A percentile compares a stretch with the other conserved stretches of the same genome.
Evolutionary conservation across 805 yeast species (phyloP).

Genomic region (Kodamaea restingae): DNA sequence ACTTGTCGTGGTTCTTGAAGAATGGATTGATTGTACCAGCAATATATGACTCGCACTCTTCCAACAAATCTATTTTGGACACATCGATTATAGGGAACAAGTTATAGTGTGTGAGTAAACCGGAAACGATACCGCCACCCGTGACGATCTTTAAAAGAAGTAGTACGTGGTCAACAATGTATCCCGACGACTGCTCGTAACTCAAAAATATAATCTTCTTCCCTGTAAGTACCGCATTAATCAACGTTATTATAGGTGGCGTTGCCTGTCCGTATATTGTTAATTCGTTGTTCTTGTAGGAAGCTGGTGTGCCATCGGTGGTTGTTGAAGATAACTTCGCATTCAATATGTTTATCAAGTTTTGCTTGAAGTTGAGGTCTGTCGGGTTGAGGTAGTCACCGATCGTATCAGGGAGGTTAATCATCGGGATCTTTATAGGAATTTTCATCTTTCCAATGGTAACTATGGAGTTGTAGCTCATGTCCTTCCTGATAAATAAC

Average conservation of each 20-base stretch:
- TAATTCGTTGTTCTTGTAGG: constrained; percentile 41
- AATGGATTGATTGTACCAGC: constrained; percentile 70
- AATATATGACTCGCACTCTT: constrained; percentile 40
- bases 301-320: constrained; percentile 9
- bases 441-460: constrained; percentile 40
- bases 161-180: constrained; percentile 40
- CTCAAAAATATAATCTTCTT: constrained; percentile 36
- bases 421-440: constrained; percentile 42
- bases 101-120: constrained; percentile 34
- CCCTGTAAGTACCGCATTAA: constrained; percentile 38
- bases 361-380: constrained; percentile 39
- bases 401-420: constrained; percentile 37
- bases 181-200: constrained; percentile 37
- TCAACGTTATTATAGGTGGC: constrained; percentile 39
- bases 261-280: constrained; percentile 52
- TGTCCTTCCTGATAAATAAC: constrained; percentile 40
- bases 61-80: constrained; percentile 49
- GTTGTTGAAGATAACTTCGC: constrained; percentile 31
- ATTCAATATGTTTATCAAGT: constrained; percentile 31
- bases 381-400: constrained; percentile 46
- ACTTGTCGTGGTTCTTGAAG: constrained; percentile 47
- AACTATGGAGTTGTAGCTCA: constrained; percentile 38
- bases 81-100: constrained; percentile 61
- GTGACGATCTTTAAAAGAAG: constrained; percentile 39
- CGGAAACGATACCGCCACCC: constrained; percentile 41